Base-by-base conservation (phyloP, 495 filamentous ascomycete genomes). In the Penicillium longicatenatum region DNA sequence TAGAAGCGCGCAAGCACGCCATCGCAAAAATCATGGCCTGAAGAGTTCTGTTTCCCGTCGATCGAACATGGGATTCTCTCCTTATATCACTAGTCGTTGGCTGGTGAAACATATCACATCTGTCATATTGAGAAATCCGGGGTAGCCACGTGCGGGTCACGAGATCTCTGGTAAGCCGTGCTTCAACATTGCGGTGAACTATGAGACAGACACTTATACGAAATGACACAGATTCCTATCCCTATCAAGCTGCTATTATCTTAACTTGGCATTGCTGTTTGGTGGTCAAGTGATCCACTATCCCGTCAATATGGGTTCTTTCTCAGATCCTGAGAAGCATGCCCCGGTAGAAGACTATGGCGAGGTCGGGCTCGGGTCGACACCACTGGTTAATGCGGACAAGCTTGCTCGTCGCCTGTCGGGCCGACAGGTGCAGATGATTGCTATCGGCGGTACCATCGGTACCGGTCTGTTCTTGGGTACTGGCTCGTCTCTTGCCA, bases 391-490 rank as follows among this genome's bases (percentile, higher is more conserved):
- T 54, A 63, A 61, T 31, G 68, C 70, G 5, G 68, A 74, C 56
- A 68, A 66, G 49, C 64, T 77, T 12, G 70, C 73, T 11, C 70
- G 74, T 8, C 69, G 67, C 19, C 56, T 75, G 17, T 77, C 70
- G 24, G 71, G 78, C 5, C 75, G 83, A 6, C 82, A 86, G 55
- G 80, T 84, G 16, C 83, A 86, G 65, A 84, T 88, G 79, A 81
- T 86, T 39, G 84, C 84, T 14, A 81, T 86, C 37, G 82, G 82
- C 20, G 84, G 84, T 30, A 85, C 84, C 5, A 87, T 88, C 54
- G 84, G 85, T 10, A 89, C 86, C 6, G 87, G 85, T 31, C 66
- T 90, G 26, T 86, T 89, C 62, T 72, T 89, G 20, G 83, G 85
- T 37, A 82, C 79, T 0, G 86, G 86, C 19, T 76, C 78, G 46